Conservation (phyloP, 2,329 filamentous ascomycete species). For the Catunica adiposa region DNA sequence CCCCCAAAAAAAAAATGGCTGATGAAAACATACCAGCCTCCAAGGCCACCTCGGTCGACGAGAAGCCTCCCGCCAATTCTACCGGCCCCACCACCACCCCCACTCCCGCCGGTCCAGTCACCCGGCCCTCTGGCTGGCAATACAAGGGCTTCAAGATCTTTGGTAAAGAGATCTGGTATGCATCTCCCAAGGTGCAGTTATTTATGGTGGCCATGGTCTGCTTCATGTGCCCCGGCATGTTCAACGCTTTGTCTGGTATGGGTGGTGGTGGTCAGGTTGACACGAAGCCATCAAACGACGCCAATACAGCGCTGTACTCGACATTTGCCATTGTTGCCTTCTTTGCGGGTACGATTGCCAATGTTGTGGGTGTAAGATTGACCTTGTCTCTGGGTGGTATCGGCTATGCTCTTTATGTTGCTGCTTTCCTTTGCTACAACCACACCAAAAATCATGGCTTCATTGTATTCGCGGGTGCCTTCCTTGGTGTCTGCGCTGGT, state of each 20-base stretch:
- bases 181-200: slow-evolving; percentile 56
- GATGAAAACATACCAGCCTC: neutral
- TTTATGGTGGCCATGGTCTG: slow-evolving; percentile 42
- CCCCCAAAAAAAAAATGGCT: neutral
- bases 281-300: slow-evolving; percentile 40
- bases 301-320: slow-evolving; percentile 55
- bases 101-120: slow-evolving; percentile 9
- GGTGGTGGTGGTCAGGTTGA: slow-evolving; percentile 47
- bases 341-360: slow-evolving; percentile 62
- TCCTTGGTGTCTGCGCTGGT: slow-evolving; percentile 63
- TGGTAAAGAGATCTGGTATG: slow-evolving; percentile 46
- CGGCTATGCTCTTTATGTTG: slow-evolving; percentile 61
- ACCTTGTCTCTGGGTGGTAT: slow-evolving; percentile 57
- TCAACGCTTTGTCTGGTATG: slow-evolving; percentile 49
- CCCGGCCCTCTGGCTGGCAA: slow-evolving; percentile 43
- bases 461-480: slow-evolving; percentile 58
- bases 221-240: slow-evolving; percentile 57
- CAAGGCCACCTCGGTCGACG: neutral
- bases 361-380: slow-evolving; percentile 52
- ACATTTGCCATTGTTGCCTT: slow-evolving; percentile 53
- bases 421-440: slow-evolving; percentile 53
- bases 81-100: neutral
- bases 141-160: slow-evolving; percentile 46
- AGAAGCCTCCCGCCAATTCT: neutral
- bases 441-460: slow-evolving; percentile 53